Base-by-base conservation (phyloP, 305 asterid genomes). In the Solanum chacoense region DNA sequence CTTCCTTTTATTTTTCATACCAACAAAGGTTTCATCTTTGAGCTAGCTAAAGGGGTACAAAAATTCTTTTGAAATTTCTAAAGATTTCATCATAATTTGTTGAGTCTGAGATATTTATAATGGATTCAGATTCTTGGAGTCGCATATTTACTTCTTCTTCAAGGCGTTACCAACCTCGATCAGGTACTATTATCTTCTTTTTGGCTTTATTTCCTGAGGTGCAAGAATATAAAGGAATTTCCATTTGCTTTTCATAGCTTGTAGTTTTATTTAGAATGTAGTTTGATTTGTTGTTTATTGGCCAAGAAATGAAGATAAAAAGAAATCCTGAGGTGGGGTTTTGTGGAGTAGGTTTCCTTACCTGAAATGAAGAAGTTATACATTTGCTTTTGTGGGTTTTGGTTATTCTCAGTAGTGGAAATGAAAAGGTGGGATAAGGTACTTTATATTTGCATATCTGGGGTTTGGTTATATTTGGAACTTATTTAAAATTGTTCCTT, bases 61-160 rank as follows among this genome's bases (percentile, higher is more conserved):
- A 16, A 0, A 36, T 84, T 71, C 79, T 85, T 38, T 78, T n/a
- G 73, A 78, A 76, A 87, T 59, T 87, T 89, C 84, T 35, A 35
- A 71, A 79, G 73, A 81, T 76, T 69, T 78, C 42, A 86, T 31
- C 31, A 18, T 36, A 67, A 75, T 28, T 88, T 55, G 45, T 71
- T 26, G 79, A 24, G 72, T 86, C 7, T 28, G 37, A 12, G 36
- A 45, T 37, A 59, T 31, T 34, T 69, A 76, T 87, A 89, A 96
- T 96, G 99, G 96, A 96, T 84, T 92, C 97, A 24, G 97, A 94
- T 92, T 92, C 98, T 4, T 96, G 99, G 97, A 38, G 92, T 87
- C 95, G 99, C 65, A 65, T 90, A 67, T 38, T 91, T 88, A 88
- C 91, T 67, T 92, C 67, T 55, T 55, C 95, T 72, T 88, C 94